Evolutionary conservation across 2,329 filamentous ascomycete genomes (phyloP), one percentile per base, ranked within the genome.

Genomic region (Pestalotiopsis sp.): DNA sequence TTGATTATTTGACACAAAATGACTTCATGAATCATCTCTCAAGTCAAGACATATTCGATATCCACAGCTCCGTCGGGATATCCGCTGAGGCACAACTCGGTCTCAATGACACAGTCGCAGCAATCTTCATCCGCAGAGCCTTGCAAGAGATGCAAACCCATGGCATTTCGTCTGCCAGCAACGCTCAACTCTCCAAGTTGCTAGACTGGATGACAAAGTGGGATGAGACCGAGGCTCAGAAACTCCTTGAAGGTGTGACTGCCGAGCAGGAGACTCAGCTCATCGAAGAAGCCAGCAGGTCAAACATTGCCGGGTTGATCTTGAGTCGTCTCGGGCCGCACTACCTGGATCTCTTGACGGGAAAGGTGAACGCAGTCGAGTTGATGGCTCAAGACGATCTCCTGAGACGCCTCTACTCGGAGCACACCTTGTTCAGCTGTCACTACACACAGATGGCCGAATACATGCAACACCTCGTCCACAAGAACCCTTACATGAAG

Each of bases 111-210:
- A 61, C 56, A 14, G 68, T 57, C 4, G 68, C 69, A 1, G 44
- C 35, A 2, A 70, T 70, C 13, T 69, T 67, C 58, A 66, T 70
- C 3, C 69, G 69, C 1, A 38, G 66, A 14, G 67, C 69, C 4
- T 30, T 68, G 2, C n/a, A 52, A 22, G 22, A 48, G 14, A 56
- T 68, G 4, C 30, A 24, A 2, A 22, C 14, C n/a, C 39, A 66
- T 30, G 48, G 24, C 14, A 38, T 64, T 13, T 59, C 65, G 9
- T 24, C 61, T 11, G 64, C 68, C 4, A 64, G 58, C 4, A 66
- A 39, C 3, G 58, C 65, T 0, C 70, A 69, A 40, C 60, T 70
- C 24, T 48, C 68, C 11, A 66, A 63, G 30, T 67, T 71, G 13
- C 68, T 68, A 38, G 48, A 9, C 17, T 71, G 70, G 70, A 68